phyloP scores from a whole-genome alignment of 192 early-diverging fungal genomes.

The Mortierella alpina region DNA sequence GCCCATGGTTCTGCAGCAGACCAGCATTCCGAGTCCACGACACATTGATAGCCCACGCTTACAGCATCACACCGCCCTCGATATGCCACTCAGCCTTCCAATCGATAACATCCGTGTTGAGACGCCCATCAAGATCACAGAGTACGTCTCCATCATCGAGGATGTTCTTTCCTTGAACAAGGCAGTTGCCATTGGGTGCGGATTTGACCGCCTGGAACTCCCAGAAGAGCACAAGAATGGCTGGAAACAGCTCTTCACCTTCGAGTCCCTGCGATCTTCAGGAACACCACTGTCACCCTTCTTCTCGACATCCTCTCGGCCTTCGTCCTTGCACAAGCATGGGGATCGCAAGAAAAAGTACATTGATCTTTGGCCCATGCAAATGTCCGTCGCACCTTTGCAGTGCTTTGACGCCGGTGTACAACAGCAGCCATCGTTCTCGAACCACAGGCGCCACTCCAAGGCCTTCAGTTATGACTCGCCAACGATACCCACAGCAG shows the following conservation, averaged over 20 bases:
- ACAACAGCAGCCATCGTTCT: background rate
- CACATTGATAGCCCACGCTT: constrained; percentile 1
- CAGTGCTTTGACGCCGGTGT: constrained; percentile 17
- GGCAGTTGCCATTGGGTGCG: constrained; percentile 74
- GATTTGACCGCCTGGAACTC: constrained; percentile 65
- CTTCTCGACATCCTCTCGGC: constrained; percentile 18
- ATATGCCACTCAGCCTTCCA: constrained; percentile 57
- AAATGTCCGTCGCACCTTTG: constrained; percentile 53
- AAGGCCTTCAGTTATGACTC: constrained; percentile 17
- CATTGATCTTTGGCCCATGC: constrained; percentile 82
- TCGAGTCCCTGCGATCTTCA: background rate
- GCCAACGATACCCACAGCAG: background rate
- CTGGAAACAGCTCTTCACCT: constrained; percentile 16
- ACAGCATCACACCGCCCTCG: constrained; percentile 29
- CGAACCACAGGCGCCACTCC: constrained; percentile 16
- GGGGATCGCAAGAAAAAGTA: constrained; percentile 56
- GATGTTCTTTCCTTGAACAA: constrained; percentile 74
- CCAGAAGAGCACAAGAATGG: constrained; percentile 36
- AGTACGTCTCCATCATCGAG: constrained; percentile 80
- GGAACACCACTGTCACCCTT: background rate
- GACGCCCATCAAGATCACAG: constrained; percentile 63
- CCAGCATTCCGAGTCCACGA: background rate
- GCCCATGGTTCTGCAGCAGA: background rate
- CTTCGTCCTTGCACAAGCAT: constrained; percentile 18
- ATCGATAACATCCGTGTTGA: constrained; percentile 68